Percentiles rank a stretch among this genome's conserved stretches.
Conservation (phyloP, 768 basidiomycete genomes). For the Tubosaeta brunneosetosa region DNA sequence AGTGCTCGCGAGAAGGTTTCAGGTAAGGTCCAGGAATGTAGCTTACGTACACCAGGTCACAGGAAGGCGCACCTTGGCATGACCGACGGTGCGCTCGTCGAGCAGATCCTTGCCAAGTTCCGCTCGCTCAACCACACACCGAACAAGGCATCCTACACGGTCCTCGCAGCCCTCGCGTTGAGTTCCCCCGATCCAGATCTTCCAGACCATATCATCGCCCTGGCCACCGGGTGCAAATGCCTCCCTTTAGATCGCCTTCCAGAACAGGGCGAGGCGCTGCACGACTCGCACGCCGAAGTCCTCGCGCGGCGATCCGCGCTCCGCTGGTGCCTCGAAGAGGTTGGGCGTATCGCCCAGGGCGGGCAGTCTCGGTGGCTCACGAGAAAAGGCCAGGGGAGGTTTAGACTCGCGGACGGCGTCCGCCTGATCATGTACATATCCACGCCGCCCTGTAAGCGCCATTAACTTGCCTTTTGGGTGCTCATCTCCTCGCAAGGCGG, state of each 20-base stretch:
- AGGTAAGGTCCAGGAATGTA: no score
- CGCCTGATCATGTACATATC: conserved; percentile 72
- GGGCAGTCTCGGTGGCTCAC: conserved; percentile 48
- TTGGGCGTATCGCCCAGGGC: conserved; percentile 23
- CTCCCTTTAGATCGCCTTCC: conserved; percentile 63
- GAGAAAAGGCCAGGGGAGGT: conserved; percentile 35
- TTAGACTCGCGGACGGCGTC: conserved; percentile 43
- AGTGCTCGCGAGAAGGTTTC: no score
- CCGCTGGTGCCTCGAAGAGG: conserved; percentile 78
- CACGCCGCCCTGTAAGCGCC: conserved; percentile 50
- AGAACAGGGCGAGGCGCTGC: conserved; percentile 67
- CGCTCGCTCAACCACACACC: conserved; percentile 45
- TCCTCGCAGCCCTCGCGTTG: conserved; percentile 56
- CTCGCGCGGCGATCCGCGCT: conserved; percentile 77
- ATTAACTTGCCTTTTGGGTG: conserved; percentile 32
- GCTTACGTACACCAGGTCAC: no score
- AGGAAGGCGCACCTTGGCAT: background rate
- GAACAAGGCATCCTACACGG: conserved; percentile 53
- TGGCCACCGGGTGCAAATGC: conserved; percentile 85
- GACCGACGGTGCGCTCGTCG: conserved; percentile 29
- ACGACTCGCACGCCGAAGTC: conserved; percentile 91
- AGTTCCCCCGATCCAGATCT: conserved; percentile 26
- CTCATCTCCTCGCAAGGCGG: conserved; percentile 52
- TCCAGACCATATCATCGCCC: conserved; percentile 52
- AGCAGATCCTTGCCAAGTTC: conserved; percentile 42